Evolutionary conservation across 306 rosid species (phyloP).

Genomic region (Ceratonia siliqua): DNA sequence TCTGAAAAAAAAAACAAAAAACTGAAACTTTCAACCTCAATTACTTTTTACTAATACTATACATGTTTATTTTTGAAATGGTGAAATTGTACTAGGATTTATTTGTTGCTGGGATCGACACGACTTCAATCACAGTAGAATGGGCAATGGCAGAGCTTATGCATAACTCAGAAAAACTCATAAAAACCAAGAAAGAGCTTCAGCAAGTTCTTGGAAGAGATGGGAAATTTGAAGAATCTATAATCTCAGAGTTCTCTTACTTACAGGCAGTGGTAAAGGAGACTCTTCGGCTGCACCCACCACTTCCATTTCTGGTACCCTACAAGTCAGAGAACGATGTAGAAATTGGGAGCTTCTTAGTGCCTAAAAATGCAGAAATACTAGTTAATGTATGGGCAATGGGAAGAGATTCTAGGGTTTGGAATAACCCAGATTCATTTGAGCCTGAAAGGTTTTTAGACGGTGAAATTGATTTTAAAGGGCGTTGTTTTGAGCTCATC

Average conservation of each 20-base stretch:
- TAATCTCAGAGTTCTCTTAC: conserved; percentile 27
- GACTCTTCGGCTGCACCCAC: conserved; percentile 30
- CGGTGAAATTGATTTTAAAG: conserved; percentile 9
- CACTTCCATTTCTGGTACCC: conserved; percentile 23
- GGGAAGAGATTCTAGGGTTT: conserved; percentile 31
- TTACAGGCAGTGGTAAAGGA: conserved; percentile 32
- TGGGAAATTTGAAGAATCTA: conserved; percentile 29
- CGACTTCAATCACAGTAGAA: conserved; percentile 31
- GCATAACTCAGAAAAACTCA: conserved; percentile 11
- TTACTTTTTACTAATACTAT: no score
- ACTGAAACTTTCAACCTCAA: background rate
- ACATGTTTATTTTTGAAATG: background rate
- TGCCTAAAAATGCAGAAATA: conserved; percentile 19
- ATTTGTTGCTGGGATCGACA: conserved; percentile 31
- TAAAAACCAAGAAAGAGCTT: conserved; percentile 23
- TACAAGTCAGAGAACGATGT: background rate
- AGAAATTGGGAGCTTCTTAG: conserved; percentile 3
- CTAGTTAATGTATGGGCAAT: conserved; percentile 36
- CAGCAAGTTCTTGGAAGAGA: background rate
- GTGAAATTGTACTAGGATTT: background rate
- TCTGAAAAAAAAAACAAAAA: no score
- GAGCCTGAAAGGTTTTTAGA: conserved; percentile 36
- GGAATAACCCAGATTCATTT: conserved; percentile 31
- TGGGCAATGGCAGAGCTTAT: conserved; percentile 43
- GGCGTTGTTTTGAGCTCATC: conserved; percentile 18